Evolutionary conservation across 768 basidiomycete genomes (phyloP).

Genomic region (Tricholoma sp.): DNA sequence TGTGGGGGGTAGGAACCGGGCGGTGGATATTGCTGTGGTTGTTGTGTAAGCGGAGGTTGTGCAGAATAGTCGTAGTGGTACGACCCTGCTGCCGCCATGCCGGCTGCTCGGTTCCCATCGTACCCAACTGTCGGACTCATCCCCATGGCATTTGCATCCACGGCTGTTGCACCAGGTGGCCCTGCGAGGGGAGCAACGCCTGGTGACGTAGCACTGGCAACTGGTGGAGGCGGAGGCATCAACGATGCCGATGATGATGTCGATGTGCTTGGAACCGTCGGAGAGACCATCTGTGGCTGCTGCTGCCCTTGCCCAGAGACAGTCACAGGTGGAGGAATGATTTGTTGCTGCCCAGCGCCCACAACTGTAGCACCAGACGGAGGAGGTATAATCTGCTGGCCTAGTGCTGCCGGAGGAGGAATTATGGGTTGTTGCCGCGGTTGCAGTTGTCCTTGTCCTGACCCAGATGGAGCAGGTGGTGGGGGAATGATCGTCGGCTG

Average conservation of each 20-base stretch:
- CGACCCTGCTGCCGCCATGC: not conserved
- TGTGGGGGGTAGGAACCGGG: not conserved
- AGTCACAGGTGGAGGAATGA: not conserved
- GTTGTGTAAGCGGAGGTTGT: constrained; percentile 1
- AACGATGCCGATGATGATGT: not conserved
- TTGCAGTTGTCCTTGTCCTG: constrained; percentile 15
- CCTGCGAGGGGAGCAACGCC: not conserved
- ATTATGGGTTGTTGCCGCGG: constrained; percentile 9
- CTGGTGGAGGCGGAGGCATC: not conserved
- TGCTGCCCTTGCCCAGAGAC: constrained; percentile 19
- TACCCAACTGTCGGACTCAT: not conserved
- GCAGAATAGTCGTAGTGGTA: not conserved
- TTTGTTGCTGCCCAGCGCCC: not conserved
- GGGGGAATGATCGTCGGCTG: not conserved
- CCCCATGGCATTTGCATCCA: not conserved
- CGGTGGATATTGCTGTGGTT: constrained; percentile 1
- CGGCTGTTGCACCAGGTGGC: not conserved
- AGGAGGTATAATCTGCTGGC: constrained; percentile 1
- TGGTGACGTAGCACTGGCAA: not conserved
- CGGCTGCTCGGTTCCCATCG: not conserved
- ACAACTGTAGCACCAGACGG: not conserved
- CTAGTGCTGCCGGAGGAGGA: constrained; percentile 16
- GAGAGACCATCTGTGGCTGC: constrained; percentile 10
- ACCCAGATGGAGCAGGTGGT: not conserved
- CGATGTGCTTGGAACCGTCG: not conserved